phyloP scores from a whole-genome alignment of 176 grass and related monocot species.

The Triticum turgidum region DNA sequence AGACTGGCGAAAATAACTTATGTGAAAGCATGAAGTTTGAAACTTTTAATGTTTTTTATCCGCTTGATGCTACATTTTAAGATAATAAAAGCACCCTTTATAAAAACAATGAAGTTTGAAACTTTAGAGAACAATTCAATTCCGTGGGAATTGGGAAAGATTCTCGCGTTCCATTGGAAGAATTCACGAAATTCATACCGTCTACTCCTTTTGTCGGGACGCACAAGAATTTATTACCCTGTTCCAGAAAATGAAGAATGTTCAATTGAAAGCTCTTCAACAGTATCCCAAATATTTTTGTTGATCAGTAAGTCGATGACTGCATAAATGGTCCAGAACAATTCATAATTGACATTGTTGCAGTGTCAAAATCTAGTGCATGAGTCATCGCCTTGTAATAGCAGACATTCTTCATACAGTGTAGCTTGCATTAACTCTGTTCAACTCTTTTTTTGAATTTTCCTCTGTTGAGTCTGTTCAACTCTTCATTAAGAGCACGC shows the following conservation, averaged over 20 bases:
- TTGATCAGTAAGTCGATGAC: neutral
- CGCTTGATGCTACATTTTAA: too few species aligned
- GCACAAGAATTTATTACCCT: neutral
- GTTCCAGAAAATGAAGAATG: neutral
- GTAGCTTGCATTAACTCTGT: neutral
- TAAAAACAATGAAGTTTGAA: too few species aligned
- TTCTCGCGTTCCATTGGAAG: neutral
- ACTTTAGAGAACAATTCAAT: neutral
- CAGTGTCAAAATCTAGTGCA: neutral
- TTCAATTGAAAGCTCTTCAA: neutral
- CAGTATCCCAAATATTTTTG: neutral
- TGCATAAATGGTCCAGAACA: constrained; percentile 2
- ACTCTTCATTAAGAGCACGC: neutral
- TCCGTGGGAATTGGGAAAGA: neutral
- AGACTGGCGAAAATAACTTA: neutral
- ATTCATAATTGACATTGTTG: constrained; percentile 10
- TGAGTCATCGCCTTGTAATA: neutral
- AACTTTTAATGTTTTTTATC: neutral
- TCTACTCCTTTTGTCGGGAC: neutral
- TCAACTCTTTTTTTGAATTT: neutral
- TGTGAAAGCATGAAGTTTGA: too few species aligned
- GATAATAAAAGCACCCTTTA: too few species aligned
- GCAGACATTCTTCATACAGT: neutral
- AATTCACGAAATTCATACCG: neutral
- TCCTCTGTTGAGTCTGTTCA: neutral